phyloP scores from a whole-genome alignment of 768 basidiomycete genomes.

The Coprinopsis sp. region DNA sequence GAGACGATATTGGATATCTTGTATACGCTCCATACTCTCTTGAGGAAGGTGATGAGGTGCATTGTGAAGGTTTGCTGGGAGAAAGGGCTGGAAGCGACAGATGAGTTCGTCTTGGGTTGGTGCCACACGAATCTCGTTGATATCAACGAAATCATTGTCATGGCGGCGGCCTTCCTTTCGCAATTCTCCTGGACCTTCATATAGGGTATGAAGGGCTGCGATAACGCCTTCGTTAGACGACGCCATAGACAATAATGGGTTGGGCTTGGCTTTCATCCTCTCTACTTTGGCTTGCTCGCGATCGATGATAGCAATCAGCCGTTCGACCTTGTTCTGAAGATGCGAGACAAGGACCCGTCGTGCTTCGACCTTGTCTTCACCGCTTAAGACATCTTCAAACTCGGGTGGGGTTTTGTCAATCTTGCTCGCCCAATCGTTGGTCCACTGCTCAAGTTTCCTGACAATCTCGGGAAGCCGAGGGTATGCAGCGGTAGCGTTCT shows the following conservation, averaged over 20 bases:
- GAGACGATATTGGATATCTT: conserved; percentile 74
- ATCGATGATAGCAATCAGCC: conserved; percentile 42
- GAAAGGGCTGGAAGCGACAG: conserved; percentile 42
- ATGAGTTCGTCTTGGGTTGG: conserved; percentile 68
- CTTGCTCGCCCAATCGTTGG: conserved; percentile 41
- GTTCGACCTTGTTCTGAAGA: conserved; percentile 29
- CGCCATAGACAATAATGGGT: neutral
- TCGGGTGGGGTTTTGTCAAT: conserved; percentile 31
- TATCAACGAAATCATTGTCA: conserved; percentile 60
- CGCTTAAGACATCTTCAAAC: conserved; percentile 43
- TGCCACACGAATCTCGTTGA: conserved; percentile 56
- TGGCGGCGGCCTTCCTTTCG: conserved; percentile 53
- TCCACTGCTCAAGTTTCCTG: conserved; percentile 39
- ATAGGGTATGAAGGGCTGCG: conserved; percentile 28
- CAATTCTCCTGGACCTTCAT: conserved; percentile 50
- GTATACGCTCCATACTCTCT: conserved; percentile 57
- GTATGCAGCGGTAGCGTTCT: conserved; percentile 44
- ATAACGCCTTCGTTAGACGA: conserved; percentile 28
- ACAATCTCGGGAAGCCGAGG: conserved; percentile 41
- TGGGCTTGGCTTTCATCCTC: conserved; percentile 15
- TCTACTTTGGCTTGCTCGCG: conserved; percentile 42
- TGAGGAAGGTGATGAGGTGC: conserved; percentile 60
- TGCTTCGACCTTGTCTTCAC: conserved; percentile 18
- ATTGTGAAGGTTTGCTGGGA: conserved; percentile 54
- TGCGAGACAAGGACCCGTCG: conserved; percentile 35